Evolutionary conservation across 192 early-diverging fungal species (phyloP), one percentile per base, ranked within the genome.

Genomic region (Entomortierella parvispora): DNA sequence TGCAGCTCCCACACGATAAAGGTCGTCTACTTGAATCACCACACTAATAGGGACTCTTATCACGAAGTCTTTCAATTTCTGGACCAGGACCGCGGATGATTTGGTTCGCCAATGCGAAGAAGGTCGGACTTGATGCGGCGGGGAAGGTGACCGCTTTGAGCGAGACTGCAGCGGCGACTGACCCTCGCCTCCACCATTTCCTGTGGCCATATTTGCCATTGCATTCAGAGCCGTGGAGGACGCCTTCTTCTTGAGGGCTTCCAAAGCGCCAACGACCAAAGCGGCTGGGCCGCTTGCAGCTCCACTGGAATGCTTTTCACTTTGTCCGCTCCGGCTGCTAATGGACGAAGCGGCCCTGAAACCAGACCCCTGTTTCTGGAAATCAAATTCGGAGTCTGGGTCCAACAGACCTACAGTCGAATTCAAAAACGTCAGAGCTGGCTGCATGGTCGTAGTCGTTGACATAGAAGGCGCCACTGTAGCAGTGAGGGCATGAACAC

Each of bases 41-140:
- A 76, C 59, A 22, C 58, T 76, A 14, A 76, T 63, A 6, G 72
- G 72, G 2, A 76, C 72, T 12, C 65, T 48, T 3, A 76, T 68
- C 20, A 76, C 72, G 25, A 76, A 76, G 8, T 76, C 72, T 18
- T 76, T 76, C 7, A 76, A 47, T 29, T 56, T 76, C 10, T 76
- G 65, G 0, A 76, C 65, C 8, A 50, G 43, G 0, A 56, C 53
- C 18, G 33, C 45, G 2, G 26, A 15, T 7, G 51, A 54, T 34
- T 53, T 48, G 4, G 60, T 56, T 0, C 26, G 72, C 1, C 37
- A 61, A 58, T 57, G 60, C 10, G 2, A 40, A 10, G 9, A 10
- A 18, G 65, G 18, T 50, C 29, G 42, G 20, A 45, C 23, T 14
- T 56, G 44, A 25, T 45, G 48, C 12, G n/a, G 40, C 23, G n/a